Evolutionary conservation across 768 basidiomycete genomes (phyloP).

Genomic region (Coprinopsis marcescibilis): DNA sequence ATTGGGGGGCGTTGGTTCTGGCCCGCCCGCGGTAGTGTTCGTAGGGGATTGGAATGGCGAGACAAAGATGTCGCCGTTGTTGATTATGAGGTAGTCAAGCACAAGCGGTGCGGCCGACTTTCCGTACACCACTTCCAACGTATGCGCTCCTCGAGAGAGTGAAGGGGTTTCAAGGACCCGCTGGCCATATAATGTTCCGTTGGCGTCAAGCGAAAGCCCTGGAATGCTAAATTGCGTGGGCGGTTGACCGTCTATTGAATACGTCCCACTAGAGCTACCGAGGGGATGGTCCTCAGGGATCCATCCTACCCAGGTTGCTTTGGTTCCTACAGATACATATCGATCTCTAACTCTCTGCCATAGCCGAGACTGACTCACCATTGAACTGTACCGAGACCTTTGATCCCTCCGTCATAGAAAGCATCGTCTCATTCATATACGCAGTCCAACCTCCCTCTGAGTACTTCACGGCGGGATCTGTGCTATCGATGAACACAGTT

Average conservation of each 20-base stretch:
- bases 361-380: background rate
- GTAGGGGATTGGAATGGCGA: too few relatives aligned
- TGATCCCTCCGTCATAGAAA: slow-evolving; percentile 16
- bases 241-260: background rate
- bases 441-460: slow-evolving; percentile 15
- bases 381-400: background rate
- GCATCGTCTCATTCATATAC: slow-evolving; percentile 10
- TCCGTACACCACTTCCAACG: slow-evolving; percentile 16
- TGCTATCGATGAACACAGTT: slow-evolving; percentile 15
- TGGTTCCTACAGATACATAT: background rate
- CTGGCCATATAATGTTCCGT: slow-evolving; percentile 15
- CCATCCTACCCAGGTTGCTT: background rate
- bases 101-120: slow-evolving; percentile 15
- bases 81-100: slow-evolving; percentile 15
- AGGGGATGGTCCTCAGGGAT: background rate
- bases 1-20: too few relatives aligned
- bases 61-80: slow-evolving; percentile 10
- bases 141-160: slow-evolving; percentile 15
- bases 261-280: background rate
- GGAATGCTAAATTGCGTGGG: background rate
- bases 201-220: background rate
- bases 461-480: slow-evolving; percentile 17
- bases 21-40: too few relatives aligned
- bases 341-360: background rate
- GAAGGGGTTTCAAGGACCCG: slow-evolving; percentile 15